Percentiles rank a stretch among this genome's conserved stretches.
phyloP scores from a whole-genome alignment of 2,329 filamentous ascomycete species.

The Paecilomyces niveus region DNA sequence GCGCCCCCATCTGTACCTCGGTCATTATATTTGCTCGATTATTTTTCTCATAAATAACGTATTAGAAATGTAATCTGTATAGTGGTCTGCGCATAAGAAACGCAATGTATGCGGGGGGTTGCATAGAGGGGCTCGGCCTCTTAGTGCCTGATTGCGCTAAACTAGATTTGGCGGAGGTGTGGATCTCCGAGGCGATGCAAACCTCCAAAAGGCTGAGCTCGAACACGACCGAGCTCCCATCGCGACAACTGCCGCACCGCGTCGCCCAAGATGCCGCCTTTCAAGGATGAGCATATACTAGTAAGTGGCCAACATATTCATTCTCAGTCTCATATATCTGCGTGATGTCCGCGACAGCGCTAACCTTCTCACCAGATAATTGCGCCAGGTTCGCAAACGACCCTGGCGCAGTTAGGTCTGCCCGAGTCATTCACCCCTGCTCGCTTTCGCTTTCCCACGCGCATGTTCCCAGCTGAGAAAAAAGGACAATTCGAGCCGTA shows the following conservation, averaged over 20 bases:
- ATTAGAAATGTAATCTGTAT: too few relatives aligned
- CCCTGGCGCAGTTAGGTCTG: constrained; percentile 83
- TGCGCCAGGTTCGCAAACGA: constrained; percentile 71
- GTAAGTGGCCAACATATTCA: constrained; percentile 24
- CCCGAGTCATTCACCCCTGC: constrained; percentile 87
- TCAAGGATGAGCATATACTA: constrained; percentile 47
- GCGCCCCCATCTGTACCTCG: too few relatives aligned
- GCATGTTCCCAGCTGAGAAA: constrained; percentile 82
- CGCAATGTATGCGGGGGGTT: background rate
- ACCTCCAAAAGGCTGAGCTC: constrained; percentile 2
- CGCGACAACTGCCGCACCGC: constrained; percentile 11
- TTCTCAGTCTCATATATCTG: background rate
- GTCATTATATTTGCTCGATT: too few relatives aligned
- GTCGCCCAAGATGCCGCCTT: constrained; percentile 38
- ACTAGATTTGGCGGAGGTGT: background rate
- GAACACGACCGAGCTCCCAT: constrained; percentile 9
- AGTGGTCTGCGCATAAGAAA: background rate
- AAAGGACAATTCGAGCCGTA: constrained; percentile 74
- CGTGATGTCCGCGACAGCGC: background rate
- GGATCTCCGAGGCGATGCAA: background rate
- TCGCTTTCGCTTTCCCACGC: constrained; percentile 76
- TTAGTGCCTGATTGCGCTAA: background rate
- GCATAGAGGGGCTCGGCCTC: background rate
- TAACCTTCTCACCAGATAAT: constrained; percentile 34
- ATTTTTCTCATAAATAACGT: too few relatives aligned